phyloP scores from a whole-genome alignment of 345 rosid genomes.

The Lepidium didymum region DNA sequence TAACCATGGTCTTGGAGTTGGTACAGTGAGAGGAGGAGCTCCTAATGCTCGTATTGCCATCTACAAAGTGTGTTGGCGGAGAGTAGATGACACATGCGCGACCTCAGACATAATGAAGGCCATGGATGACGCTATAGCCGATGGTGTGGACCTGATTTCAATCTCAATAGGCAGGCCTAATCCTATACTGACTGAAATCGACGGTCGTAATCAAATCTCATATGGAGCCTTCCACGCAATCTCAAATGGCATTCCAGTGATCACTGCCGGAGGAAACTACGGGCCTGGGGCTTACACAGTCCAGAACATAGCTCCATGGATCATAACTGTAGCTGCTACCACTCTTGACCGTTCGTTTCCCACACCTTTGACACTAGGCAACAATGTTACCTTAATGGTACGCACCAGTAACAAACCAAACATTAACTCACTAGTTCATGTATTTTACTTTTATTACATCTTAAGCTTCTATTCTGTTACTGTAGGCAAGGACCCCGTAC shows the following conservation, averaged over 20 bases:
- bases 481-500: conserved; percentile 40
- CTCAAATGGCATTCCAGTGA: conserved; percentile 39
- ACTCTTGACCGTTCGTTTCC: conserved; percentile 42
- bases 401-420: neutral
- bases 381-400: conserved; percentile 25
- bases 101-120: conserved; percentile 41
- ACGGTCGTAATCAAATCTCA: conserved; percentile 28
- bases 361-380: conserved; percentile 37
- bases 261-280: conserved; percentile 35
- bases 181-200: conserved; percentile 24
- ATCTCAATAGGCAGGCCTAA: conserved; percentile 20
- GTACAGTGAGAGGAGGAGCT: conserved; percentile 42
- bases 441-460: neutral
- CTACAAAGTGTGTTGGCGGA: conserved; percentile 48
- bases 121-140: conserved; percentile 45
- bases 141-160: conserved; percentile 27
- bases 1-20: conserved; percentile 32
- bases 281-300: conserved; percentile 35
- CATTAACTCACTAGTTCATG: neutral
- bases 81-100: neutral
- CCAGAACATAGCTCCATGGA: conserved; percentile 45
- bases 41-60: conserved; percentile 43
- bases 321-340: conserved; percentile 46
- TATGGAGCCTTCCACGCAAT: conserved; percentile 48
- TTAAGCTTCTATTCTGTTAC: neutral